Evolutionary conservation across 1,284 basidiomycete genomes (phyloP), one percentile per base, ranked within the genome.

Genomic region (Ustilago lituana): DNA sequence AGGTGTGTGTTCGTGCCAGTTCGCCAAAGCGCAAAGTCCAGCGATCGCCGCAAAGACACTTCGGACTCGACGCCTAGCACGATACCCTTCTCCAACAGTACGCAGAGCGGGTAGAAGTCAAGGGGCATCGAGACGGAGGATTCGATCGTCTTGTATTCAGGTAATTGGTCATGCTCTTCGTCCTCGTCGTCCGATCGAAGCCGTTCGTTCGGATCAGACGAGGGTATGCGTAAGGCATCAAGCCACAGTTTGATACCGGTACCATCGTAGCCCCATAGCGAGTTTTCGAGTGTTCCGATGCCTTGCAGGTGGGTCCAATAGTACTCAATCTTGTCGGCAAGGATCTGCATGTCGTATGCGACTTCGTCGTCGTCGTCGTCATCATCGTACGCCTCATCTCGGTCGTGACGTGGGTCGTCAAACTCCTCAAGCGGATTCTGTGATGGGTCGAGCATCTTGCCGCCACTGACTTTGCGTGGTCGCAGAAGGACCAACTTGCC

Each of bases 251-350:
- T 86, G 78, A 98, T 91, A 11, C 88, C 88, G 58, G 87, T 86
- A 1, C 94, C 96, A 74, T 98, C 95, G 82, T 93, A 98, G 1
- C 90, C 95, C 95, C 95, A 99, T 12, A 99, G 85, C 8, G 94
- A 96, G 83, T 98, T 97, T 79, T 98, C 94, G 26, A 98, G 85
- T 2, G 92, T 89, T 3, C 90, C 91, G 31, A 97, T 93, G 0
- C 94, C 94, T 40, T 91, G 89, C 48, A 97, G 84, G 84, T 98
- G 94, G 38, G 95, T 97, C 95, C 95, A 99, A 83, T 94, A 98
- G 79, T 94, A 94, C 79, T 99, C 95, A 64, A 98, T 93, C 24
- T 90, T 88, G 75, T 97, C 93, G 0, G 94, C 93, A 24, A 99
- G 89, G 38, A 98, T 91, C 78, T 98, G 95, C 87, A 98, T 90